These are phyloP conservation scores for Nicotiana noctiflora DNA, from an alignment of 257 asterid genomes.

Conservation along the genomic window DNA sequence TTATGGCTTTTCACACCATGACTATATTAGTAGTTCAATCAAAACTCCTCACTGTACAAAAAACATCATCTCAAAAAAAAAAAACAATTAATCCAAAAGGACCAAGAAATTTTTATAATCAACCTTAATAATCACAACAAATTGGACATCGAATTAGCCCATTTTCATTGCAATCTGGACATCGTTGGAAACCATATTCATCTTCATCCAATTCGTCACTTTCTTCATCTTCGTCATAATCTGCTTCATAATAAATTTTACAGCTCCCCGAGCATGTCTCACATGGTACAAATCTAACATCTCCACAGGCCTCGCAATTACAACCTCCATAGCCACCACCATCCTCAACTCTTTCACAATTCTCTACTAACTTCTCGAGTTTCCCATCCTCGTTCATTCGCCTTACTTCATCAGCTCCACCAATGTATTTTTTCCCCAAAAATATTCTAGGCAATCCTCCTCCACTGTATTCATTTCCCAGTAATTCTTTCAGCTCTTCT, in stretches of 20 bases:
- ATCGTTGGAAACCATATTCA: constrained; percentile 51
- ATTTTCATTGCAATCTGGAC: constrained; percentile 71
- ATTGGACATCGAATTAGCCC: constrained; percentile 66
- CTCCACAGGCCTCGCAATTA: constrained; percentile 80
- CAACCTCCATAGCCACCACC: constrained; percentile 12
- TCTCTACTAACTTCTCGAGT: constrained; percentile 58
- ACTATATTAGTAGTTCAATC: background rate
- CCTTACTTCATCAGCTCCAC: constrained; percentile 82
- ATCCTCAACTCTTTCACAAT: constrained; percentile 48
- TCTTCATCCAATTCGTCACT: constrained; percentile 8
- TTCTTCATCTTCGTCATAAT: constrained; percentile 25
- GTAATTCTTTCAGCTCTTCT: constrained; percentile 63
- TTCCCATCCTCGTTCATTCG: constrained; percentile 68
- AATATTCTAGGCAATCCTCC: constrained; percentile 68
- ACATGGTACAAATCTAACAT: constrained; percentile 80
- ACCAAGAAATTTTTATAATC: background rate
- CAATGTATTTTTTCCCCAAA: constrained; percentile 45
- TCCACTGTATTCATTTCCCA: constrained; percentile 38
- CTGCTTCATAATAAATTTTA: constrained; percentile 57
- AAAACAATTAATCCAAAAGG: background rate
- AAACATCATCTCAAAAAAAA: constrained; percentile 13
- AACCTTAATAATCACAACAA: constrained; percentile 40
- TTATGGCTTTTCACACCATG: background rate
- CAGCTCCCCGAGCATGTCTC: constrained; percentile 93
- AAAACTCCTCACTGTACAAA: constrained; percentile 42